phyloP scores from a whole-genome alignment of 2,329 filamentous ascomycete genomes.

The Tolypocladium paradoxum region DNA sequence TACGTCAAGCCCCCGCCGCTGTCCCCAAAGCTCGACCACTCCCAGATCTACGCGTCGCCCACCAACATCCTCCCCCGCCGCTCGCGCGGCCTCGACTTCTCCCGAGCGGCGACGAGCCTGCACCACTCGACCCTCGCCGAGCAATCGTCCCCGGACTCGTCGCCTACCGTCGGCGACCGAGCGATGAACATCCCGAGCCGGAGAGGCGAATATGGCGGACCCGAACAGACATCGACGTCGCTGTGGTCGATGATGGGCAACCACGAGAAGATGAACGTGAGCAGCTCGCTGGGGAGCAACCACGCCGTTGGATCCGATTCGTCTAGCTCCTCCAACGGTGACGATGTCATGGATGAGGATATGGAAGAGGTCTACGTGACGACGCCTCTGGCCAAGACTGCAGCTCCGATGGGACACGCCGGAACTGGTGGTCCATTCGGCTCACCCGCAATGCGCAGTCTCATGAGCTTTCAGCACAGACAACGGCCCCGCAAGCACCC shows the following conservation, averaged over 20 bases:
- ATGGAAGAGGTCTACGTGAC: slow-evolving; percentile 72
- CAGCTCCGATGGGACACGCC: slow-evolving; percentile 31
- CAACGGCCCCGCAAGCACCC: slow-evolving; percentile 60
- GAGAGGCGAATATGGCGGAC: slow-evolving; percentile 36
- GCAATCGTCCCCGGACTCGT: slow-evolving; percentile 78
- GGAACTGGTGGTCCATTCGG: slow-evolving; percentile 50
- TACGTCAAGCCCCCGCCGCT: slow-evolving; percentile 52
- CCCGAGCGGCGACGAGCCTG: slow-evolving; percentile 81
- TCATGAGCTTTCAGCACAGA: slow-evolving; percentile 75
- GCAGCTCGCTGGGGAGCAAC: slow-evolving; percentile 68
- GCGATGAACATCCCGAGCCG: slow-evolving; percentile 52
- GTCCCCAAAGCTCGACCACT: slow-evolving; percentile 77
- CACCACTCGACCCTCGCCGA: slow-evolving; percentile 93
- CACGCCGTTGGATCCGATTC: slow-evolving; percentile 66
- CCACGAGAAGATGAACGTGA: slow-evolving; percentile 60
- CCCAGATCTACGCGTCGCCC: slow-evolving; percentile 76
- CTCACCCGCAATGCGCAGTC: slow-evolving; percentile 62
- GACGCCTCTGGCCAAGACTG: slow-evolving; percentile 66
- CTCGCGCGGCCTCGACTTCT: slow-evolving; percentile 86
- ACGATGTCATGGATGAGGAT: slow-evolving; percentile 60
- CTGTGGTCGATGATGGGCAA: slow-evolving; percentile 62
- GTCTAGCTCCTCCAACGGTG: slow-evolving; percentile 62
- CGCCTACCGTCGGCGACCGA: slow-evolving; percentile 65
- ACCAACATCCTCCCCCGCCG: slow-evolving; percentile 80
- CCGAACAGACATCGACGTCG: slow-evolving; percentile 57